Percentiles rank a stretch among this genome's conserved stretches.
Conservation (phyloP, 345 rosid species). For the Populus deltoides region DNA sequence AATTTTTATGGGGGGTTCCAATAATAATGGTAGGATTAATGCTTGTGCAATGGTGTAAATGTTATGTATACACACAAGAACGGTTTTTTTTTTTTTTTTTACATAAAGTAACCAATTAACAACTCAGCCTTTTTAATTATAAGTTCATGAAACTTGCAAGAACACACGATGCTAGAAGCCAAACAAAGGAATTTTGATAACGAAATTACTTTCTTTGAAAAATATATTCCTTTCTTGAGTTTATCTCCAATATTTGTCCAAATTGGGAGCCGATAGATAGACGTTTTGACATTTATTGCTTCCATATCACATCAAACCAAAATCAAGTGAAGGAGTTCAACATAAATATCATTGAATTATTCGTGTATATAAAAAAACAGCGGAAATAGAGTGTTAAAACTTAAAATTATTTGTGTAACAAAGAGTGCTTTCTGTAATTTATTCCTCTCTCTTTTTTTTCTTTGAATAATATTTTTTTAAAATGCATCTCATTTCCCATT, state of each 20-base stretch:
- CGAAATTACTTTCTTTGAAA: neutral
- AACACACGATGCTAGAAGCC: neutral
- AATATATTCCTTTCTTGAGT: neutral
- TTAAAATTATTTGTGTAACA: neutral
- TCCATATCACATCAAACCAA: neutral
- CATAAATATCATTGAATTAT: neutral
- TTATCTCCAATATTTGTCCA: neutral
- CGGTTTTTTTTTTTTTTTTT: slow-evolving; percentile 22
- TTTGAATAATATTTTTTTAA: too few relatives aligned
- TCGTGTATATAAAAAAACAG: too few relatives aligned
- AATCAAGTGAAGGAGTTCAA: neutral
- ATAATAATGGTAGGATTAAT: slow-evolving; percentile 26
- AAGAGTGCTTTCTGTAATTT: neutral
- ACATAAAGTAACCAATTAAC: slow-evolving; percentile 17
- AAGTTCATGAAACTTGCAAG: neutral
- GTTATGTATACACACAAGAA: slow-evolving; percentile 21
- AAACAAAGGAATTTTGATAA: neutral
- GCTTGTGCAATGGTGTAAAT: slow-evolving; percentile 21
- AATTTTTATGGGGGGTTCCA: neutral
- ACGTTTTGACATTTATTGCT: neutral
- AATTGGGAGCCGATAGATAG: neutral
- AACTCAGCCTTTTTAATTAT: slow-evolving; percentile 21
- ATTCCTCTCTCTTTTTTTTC: too few relatives aligned
- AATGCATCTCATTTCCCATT: too few relatives aligned
- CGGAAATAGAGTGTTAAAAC: too few relatives aligned